Conservation (phyloP, 345 rosid genomes). For the Hevea brasiliensis region DNA sequence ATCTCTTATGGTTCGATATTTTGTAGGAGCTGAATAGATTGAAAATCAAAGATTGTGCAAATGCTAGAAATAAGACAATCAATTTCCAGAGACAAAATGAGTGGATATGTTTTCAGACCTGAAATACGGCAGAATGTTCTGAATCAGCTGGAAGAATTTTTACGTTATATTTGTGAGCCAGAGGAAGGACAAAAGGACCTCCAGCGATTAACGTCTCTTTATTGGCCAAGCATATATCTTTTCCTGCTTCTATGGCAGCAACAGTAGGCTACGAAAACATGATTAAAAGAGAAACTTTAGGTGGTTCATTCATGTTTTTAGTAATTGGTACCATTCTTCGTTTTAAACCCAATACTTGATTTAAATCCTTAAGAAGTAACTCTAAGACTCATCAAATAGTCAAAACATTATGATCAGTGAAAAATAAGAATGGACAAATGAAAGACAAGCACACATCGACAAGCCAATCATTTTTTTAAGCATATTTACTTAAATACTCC, state of each 20-base stretch:
- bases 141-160: slow-evolving; percentile 99
- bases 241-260: slow-evolving; percentile 97
- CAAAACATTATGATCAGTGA: background rate
- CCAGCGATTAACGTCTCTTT: slow-evolving; percentile 97
- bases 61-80: slow-evolving; percentile 6
- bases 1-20: background rate
- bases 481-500: background rate
- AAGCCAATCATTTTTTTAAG: background rate
- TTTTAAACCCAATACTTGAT: background rate
- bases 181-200: slow-evolving; percentile 96
- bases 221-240: slow-evolving; percentile 92
- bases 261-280: slow-evolving; percentile 67
- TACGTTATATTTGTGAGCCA: slow-evolving; percentile 79
- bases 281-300: slow-evolving; percentile 2
- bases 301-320: slow-evolving; percentile 9
- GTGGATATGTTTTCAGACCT: slow-evolving; percentile 47
- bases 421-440: background rate
- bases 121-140: slow-evolving; percentile 97
- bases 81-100: background rate
- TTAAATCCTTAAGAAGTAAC: slow-evolving; percentile 6
- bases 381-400: background rate
- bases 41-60: slow-evolving; percentile 14
- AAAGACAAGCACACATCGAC: background rate
- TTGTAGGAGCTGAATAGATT: background rate
- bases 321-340: background rate